Percentiles rank a stretch among this genome's conserved stretches.
These are phyloP conservation scores for Eruca vesicaria DNA, from an alignment of 441 rosid genomes.

Conservation along the genomic window DNA sequence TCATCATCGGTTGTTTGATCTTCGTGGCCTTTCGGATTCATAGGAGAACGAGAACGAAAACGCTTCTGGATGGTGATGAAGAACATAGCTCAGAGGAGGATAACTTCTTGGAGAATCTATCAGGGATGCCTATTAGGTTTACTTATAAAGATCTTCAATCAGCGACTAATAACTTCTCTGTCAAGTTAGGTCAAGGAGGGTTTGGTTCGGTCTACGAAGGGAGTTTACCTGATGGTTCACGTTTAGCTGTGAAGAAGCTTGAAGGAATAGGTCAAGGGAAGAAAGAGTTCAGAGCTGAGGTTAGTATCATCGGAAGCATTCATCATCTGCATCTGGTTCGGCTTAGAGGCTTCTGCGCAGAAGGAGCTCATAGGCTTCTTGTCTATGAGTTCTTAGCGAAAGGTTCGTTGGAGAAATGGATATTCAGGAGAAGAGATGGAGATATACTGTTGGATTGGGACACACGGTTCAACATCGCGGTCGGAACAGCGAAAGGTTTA, in stretches of 20 bases:
- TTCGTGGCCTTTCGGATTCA: slow-evolving; percentile 46
- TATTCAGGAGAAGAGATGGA: slow-evolving; percentile 53
- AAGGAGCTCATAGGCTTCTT: slow-evolving; percentile 83
- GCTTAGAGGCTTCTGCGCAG: slow-evolving; percentile 85
- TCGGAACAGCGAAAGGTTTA: slow-evolving; percentile 91
- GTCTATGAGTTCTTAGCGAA: slow-evolving; percentile 87
- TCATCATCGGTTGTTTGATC: slow-evolving; percentile 49
- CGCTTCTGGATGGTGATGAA: slow-evolving; percentile 34
- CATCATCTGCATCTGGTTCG: slow-evolving; percentile 90
- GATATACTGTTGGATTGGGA: slow-evolving; percentile 65
- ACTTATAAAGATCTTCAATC: slow-evolving; percentile 70
- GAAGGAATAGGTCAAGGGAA: slow-evolving; percentile 94
- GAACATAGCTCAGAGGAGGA: slow-evolving; percentile 69
- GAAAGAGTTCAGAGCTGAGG: slow-evolving; percentile 96
- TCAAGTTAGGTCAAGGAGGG: slow-evolving; percentile 91
- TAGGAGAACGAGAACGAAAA: slow-evolving; percentile 35
- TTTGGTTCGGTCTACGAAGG: slow-evolving; percentile 92
- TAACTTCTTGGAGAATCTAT: slow-evolving; percentile 60
- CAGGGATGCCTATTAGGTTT: slow-evolving; percentile 84
- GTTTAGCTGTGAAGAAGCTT: slow-evolving; percentile 84
- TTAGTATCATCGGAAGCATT: slow-evolving; percentile 83
- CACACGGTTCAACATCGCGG: slow-evolving; percentile 73
- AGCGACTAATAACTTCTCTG: slow-evolving; percentile 74
- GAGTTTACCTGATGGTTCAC: slow-evolving; percentile 71
- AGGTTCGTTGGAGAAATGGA: slow-evolving; percentile 89